A percentile compares a stretch with the other conserved stretches of the same genome.
Conservation (phyloP, 2,329 filamentous ascomycete genomes). For the Hypoxylon sp. region DNA sequence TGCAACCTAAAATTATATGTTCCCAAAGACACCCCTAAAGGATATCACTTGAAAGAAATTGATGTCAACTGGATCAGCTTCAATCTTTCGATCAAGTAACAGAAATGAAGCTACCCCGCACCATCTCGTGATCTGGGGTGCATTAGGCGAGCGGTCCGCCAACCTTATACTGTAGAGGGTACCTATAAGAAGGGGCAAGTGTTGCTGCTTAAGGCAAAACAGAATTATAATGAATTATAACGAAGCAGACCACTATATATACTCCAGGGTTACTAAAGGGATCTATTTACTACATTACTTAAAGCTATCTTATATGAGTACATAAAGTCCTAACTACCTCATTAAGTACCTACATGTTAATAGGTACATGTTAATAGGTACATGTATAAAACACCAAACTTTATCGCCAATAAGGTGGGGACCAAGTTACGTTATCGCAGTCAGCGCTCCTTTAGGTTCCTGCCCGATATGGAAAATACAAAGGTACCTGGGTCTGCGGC, state of each 20-base stretch:
- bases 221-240: too few species aligned
- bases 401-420: background rate
- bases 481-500: too few species aligned
- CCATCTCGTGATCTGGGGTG: slow-evolving; percentile 41
- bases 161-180: background rate
- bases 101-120: slow-evolving; percentile 25
- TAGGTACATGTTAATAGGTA: background rate
- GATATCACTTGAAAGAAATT: background rate
- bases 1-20: background rate
- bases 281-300: background rate
- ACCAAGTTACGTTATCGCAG: background rate
- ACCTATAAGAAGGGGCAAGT: background rate
- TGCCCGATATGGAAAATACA: too few species aligned
- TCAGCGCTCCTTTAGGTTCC: too few species aligned
- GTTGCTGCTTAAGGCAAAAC: background rate
- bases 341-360: background rate
- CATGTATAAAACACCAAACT: background rate
- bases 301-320: background rate
- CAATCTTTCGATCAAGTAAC: background rate
- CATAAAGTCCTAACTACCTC: background rate
- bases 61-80: background rate
- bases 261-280: too few species aligned
- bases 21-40: background rate
- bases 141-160: slow-evolving; percentile 11
- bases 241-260: too few species aligned